Evolutionary conservation across 2,329 filamentous ascomycete species (phyloP), one percentile per base, ranked within the genome.

Genomic region (Monilinia fructigena): DNA sequence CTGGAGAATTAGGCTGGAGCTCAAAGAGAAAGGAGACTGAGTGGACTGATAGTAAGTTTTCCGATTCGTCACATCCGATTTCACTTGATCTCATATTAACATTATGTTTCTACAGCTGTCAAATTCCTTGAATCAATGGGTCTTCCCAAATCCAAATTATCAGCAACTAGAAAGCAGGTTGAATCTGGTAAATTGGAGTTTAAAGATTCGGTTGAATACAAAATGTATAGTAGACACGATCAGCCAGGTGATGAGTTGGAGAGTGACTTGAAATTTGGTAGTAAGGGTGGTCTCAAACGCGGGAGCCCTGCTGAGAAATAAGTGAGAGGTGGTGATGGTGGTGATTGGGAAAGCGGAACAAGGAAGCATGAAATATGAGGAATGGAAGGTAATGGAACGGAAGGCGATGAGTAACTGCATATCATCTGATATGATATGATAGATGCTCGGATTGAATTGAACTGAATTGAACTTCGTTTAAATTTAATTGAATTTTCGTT

Each of bases 1-100:
- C 82, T 45, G 86, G 90, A 73, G 93, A 97, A 80, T 81, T 97
- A 68, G 83, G 87, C 67, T 97, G 93, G 93, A 86, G 89, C 75
- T 80, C 77, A 66, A 82, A 83, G 72, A 82, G 93, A 70, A 90
- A 92, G 79, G 89, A 93, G 6, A 73, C 83, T 20, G 93, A 97
- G 78, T 97, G 93, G 92, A 89, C 82, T 75, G 88, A 96, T 68
- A 86, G 83, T 86, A 78, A 77, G 84, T 83, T 20, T 83, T 20
- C 54, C 28, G 40, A 20, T 40, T 20, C 18, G 23, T 23, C 18
- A 0, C 4, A 8, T 20, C 40, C 20, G 52, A 8, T 42, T 62
- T 38, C 16, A 8, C 42, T 31, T 28, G 3, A 67, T 28, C 48
- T 12, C 11, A 8, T 14, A 31, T 55, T 69, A 66, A 68, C 56